These are phyloP conservation scores for Lasiodiplodia theobromae DNA, from an alignment of 2,329 filamentous ascomycete species.

Conservation along the genomic window DNA sequence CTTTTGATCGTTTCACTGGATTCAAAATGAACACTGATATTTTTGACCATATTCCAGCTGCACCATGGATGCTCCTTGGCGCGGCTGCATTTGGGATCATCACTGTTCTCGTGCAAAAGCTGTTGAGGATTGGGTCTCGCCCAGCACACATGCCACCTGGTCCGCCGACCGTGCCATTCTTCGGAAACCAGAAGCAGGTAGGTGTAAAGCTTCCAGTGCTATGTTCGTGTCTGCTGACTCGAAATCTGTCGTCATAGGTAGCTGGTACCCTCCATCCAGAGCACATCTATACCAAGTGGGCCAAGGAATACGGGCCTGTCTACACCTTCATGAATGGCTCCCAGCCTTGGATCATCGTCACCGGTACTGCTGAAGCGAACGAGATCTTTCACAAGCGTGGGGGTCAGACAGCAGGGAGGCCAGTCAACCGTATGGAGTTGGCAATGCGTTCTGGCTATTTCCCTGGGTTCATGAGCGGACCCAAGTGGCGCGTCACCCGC, in stretches of 20 bases:
- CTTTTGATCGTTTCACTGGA: background rate
- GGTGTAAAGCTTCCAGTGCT: too few species aligned
- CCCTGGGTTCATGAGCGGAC: conserved; percentile 4
- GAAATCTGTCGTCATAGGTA: background rate
- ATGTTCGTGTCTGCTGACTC: background rate
- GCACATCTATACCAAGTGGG: conserved; percentile 60
- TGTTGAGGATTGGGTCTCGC: conserved; percentile 34
- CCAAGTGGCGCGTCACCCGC: conserved; percentile 23
- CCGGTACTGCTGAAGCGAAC: conserved; percentile 3
- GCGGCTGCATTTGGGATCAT: background rate
- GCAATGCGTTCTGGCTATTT: conserved; percentile 3
- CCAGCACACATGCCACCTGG: conserved; percentile 55
- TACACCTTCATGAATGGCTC: conserved; percentile 60
- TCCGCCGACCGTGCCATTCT: conserved; percentile 58
- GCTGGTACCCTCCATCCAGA: conserved; percentile 40
- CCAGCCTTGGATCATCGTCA: conserved; percentile 9
- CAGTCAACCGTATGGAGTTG: conserved; percentile 4
- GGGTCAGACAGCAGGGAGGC: conserved; percentile 5
- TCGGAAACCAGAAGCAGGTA: conserved; percentile 59
- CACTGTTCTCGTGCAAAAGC: background rate
- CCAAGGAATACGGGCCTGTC: conserved; percentile 59
- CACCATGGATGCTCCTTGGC: background rate
- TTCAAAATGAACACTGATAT: background rate
- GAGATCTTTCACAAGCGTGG: conserved; percentile 22
- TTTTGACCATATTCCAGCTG: background rate